Percentiles rank a stretch among this genome's conserved stretches.
These are phyloP conservation scores for Physaria fendleri DNA, from an alignment of 345 rosid genomes.

Conservation along the genomic window DNA sequence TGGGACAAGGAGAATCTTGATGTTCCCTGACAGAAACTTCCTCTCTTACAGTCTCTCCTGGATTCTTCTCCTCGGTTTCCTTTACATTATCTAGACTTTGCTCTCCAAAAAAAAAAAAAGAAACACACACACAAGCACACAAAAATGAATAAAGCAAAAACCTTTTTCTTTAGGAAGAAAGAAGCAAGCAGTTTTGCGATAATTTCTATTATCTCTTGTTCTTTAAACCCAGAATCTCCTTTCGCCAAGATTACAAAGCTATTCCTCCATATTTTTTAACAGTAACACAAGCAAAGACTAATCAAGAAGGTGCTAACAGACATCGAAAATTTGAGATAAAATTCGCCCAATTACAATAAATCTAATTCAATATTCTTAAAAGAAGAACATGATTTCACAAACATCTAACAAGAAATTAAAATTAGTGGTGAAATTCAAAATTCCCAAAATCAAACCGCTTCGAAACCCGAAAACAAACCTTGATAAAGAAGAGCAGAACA, in stretches of 20 bases:
- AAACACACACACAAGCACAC: neutral
- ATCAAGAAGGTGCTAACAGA: neutral
- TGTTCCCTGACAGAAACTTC: constrained; percentile 3
- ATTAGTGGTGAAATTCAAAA: neutral
- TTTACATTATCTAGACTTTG: constrained; percentile 8
- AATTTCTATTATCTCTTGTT: no score
- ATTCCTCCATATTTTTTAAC: neutral
- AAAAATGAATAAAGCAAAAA: neutral
- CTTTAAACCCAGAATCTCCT: no score
- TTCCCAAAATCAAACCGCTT: neutral
- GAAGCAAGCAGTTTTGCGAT: no score
- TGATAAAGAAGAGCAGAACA: neutral
- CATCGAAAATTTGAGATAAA: neutral
- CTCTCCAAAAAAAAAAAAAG: neutral
- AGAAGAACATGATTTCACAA: neutral
- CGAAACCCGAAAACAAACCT: neutral
- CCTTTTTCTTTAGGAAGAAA: neutral
- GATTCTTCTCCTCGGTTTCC: constrained; percentile 10
- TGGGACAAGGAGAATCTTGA: constrained; percentile 22
- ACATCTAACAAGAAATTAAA: neutral
- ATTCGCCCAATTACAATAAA: neutral
- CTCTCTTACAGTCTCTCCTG: constrained; percentile 9
- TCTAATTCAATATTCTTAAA: neutral
- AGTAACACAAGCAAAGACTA: neutral
- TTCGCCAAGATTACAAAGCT: neutral